These are phyloP conservation scores for Berkeleyomyces basicola DNA, from an alignment of 2,329 filamentous ascomycete genomes.

Conservation along the genomic window DNA sequence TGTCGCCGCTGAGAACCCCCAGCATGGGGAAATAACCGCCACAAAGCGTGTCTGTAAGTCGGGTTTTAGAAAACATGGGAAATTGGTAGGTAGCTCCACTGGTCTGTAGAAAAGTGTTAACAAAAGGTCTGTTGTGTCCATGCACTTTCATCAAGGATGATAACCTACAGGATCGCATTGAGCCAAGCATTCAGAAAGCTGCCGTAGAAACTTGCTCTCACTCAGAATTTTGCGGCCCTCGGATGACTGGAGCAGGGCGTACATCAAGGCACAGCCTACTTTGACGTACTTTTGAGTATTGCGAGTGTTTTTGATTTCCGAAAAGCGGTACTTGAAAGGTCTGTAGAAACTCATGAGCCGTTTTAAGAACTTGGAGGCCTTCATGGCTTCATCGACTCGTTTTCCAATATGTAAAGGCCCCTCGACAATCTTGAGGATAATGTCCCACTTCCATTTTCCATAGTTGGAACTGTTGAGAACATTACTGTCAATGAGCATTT, in stretches of 20 bases:
- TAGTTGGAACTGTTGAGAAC: constrained; percentile 83
- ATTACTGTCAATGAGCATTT: constrained; percentile 57
- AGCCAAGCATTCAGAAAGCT: constrained; percentile 88
- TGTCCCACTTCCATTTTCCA: constrained; percentile 93
- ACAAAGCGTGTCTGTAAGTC: constrained; percentile 73
- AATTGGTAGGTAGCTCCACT: constrained; percentile 63
- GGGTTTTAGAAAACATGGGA: constrained; percentile 75
- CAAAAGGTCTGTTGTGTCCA: not conserved
- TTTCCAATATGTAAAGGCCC: constrained; percentile 84
- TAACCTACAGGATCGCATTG: constrained; percentile 70
- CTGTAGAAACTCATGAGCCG: constrained; percentile 86
- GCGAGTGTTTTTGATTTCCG: constrained; percentile 75
- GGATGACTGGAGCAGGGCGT: constrained; percentile 66
- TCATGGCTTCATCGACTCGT: constrained; percentile 82
- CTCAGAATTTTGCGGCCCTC: constrained; percentile 75
- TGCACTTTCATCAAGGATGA: not conserved
- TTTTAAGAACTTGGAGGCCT: constrained; percentile 92
- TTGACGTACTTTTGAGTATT: constrained; percentile 88
- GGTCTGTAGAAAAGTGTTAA: constrained; percentile 26
- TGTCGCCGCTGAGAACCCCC: constrained; percentile 68
- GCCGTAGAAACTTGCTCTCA: constrained; percentile 83
- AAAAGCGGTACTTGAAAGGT: constrained; percentile 92
- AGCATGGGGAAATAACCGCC: constrained; percentile 90
- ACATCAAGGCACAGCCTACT: constrained; percentile 75
- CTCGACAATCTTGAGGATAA: constrained; percentile 80